Evolutionary conservation across 495 filamentous ascomycete genomes (phyloP).

Genomic region (Penicillium tannophilum): DNA sequence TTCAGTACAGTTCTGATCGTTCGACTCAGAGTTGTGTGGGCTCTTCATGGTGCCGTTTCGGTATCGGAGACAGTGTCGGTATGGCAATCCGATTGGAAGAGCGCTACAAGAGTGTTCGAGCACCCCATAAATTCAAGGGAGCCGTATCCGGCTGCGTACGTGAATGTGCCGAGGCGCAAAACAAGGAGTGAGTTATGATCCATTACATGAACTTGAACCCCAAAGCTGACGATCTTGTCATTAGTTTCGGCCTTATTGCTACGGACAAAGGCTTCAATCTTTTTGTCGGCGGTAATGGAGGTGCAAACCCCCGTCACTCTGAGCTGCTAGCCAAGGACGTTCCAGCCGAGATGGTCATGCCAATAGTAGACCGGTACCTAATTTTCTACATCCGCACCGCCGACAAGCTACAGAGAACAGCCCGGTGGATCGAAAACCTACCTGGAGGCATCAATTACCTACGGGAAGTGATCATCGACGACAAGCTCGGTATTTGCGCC

Average conservation of each 20-base stretch:
- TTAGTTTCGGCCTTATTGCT: slow-evolving; percentile 87
- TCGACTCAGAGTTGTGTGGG: slow-evolving; percentile 76
- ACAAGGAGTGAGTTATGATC: slow-evolving; percentile 70
- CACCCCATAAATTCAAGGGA: slow-evolving; percentile 92
- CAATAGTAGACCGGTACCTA: slow-evolving; percentile 87
- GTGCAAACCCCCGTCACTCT: slow-evolving; percentile 81
- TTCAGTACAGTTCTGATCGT: background rate
- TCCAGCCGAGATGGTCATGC: slow-evolving; percentile 78
- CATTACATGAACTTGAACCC: too few relatives aligned
- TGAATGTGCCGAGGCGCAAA: slow-evolving; percentile 95
- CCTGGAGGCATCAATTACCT: slow-evolving; percentile 89
- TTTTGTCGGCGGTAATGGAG: slow-evolving; percentile 91
- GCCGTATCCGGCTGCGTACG: slow-evolving; percentile 90
- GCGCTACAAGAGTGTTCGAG: slow-evolving; percentile 90
- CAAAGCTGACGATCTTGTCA: slow-evolving; percentile 13
- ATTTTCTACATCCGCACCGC: slow-evolving; percentile 97
- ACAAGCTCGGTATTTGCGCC: slow-evolving; percentile 85
- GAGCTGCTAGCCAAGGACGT: slow-evolving; percentile 93
- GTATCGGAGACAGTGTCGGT: slow-evolving; percentile 93
- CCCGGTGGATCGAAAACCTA: slow-evolving; percentile 86
- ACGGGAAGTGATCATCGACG: slow-evolving; percentile 79
- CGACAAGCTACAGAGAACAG: slow-evolving; percentile 92
- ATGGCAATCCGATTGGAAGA: slow-evolving; percentile 93
- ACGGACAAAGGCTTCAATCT: slow-evolving; percentile 96
- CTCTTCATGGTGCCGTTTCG: slow-evolving; percentile 93